Evolutionary conservation across 768 basidiomycete species (phyloP), one percentile per base, ranked within the genome.

Genomic region (Tulasnella sp.): DNA sequence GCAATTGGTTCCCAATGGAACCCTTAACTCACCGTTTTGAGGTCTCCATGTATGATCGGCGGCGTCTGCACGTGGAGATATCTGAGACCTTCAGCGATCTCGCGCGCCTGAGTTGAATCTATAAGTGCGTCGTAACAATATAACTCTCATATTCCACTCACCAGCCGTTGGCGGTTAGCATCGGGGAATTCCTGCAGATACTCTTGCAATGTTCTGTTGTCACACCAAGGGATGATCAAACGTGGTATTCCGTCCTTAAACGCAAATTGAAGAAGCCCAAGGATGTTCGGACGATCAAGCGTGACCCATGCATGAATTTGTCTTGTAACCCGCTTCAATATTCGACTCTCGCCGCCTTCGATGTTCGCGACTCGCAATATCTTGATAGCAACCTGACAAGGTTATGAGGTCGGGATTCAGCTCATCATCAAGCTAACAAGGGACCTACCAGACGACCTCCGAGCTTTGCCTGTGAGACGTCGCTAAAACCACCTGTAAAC

Each of bases 151-250:
- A 40, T 83, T 34, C 31, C 22, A 80, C 84, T 81, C 75, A 90
- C 89, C 85, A 91, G 84, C 37, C 85, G 83, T 44, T 83, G 58
- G 81, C 90, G 89, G 81, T 91, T 86, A 24, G 88, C 85, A 44
- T 81, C 79, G 28, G 88, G 87, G n/a, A n/a, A 73, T 87, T 84
- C 12, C 83, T 84, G 75, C 54, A 90, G 87, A 81, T 89, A 91
- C n/a, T 86, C 86, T 74, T 90, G 83, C 22, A 88, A 89, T 72
- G 87, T 89, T 48, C 90, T 90, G 76, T 90, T 88, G 37, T 85
- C 84, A 83, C 89, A 89, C 90, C 90, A 91, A 34, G 90, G 90
- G 82, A 89, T 90, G 58, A 91, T 88, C 85, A 91, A 89, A 81
- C 89, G 91, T 7, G 41, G 37, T 41, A 5, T 9, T 37, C 64